Conservation (phyloP, 2,329 filamentous ascomycete genomes). For the Calonectria naviculata region DNA sequence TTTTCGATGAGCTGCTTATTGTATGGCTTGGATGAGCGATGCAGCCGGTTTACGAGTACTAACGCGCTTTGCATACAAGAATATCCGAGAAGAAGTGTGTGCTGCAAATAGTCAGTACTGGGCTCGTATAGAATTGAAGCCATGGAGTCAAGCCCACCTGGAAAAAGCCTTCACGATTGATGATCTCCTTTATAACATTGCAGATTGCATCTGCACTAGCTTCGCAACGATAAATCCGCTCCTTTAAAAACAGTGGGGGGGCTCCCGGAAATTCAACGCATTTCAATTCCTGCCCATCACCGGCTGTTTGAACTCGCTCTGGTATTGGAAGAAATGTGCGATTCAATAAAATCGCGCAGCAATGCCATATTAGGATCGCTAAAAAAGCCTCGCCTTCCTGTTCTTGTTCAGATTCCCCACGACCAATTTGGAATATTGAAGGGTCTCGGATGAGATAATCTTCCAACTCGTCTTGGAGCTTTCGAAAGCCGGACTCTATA, state of each 20-base stretch:
- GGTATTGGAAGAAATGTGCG: constrained; percentile 18
- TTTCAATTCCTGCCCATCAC: background rate
- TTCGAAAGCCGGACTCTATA: background rate
- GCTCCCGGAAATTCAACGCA: constrained; percentile 15
- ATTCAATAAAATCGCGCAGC: constrained; percentile 8
- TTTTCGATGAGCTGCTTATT: background rate
- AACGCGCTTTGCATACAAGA: constrained; percentile 8
- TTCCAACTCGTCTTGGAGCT: constrained; percentile 8
- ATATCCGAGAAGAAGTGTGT: constrained; percentile 10
- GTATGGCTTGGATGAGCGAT: constrained; percentile 3
- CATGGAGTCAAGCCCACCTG: background rate
- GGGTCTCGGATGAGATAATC: constrained; percentile 8
- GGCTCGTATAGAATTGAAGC: background rate
- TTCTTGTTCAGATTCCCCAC: background rate
- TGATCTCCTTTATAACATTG: background rate
- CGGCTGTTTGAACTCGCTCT: background rate
- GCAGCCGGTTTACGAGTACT: constrained; percentile 2
- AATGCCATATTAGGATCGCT: constrained; percentile 6
- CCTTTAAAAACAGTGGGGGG: constrained; percentile 17
- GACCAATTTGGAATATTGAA: background rate
- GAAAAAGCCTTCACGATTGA: constrained; percentile 4
- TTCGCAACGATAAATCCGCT: constrained; percentile 19
- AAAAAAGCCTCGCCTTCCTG: background rate
- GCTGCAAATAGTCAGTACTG: background rate
- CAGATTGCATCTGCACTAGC: constrained; percentile 21